Base-by-base conservation (phyloP, 2,329 filamentous ascomycete species). In the Cytospora chrysosperma region DNA sequence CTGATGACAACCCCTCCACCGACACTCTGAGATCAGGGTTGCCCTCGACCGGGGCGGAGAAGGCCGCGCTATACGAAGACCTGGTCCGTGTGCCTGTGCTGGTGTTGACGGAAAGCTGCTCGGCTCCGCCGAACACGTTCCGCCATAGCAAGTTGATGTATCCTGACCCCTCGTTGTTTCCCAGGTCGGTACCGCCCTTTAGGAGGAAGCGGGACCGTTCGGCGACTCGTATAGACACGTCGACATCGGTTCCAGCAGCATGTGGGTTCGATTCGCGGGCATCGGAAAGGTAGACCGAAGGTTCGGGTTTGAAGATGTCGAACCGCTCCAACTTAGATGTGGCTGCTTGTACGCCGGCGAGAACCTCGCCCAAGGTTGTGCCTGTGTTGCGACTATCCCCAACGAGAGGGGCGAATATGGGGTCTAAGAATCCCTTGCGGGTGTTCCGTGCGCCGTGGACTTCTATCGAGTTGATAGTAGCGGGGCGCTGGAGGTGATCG, bases 61-160 rank as follows among this genome's bases (percentile, higher is more conserved):
- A 89, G 63, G 87, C 88, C 61, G 92, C 92, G 68, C 92, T 93
- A 78, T 98, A 98, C 28, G 94, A 91, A 3, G 93, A 97, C 55
- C 93, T 85, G 30, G 95, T 98, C 52, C 95, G 86, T 8, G 94
- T 98, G 63, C 95, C 95, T 27, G 93, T 80, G 34, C 92, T 93
- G 56, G 92, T 93, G 71, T 97, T 94, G 65, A 96, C 80, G 59
- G 91, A 92, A 67, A 99, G 79, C 62, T 90, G 90, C 79, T 99
- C 95, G 27, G 93, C 95, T 47, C 95, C 95, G 58, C 95, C 95
- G 74, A 99, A 92, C 65, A 99, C 84, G 77, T 99, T 99, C 69
- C 95, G 88, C 81, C 93, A 88, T 58, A 94, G 83, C 52, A 93
- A 83, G 69, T 95, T 94, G 68, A 91, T 89, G 73, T 96, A 98